phyloP scores from a whole-genome alignment of 441 rosid species.

The Eutrema salsugineum region DNA sequence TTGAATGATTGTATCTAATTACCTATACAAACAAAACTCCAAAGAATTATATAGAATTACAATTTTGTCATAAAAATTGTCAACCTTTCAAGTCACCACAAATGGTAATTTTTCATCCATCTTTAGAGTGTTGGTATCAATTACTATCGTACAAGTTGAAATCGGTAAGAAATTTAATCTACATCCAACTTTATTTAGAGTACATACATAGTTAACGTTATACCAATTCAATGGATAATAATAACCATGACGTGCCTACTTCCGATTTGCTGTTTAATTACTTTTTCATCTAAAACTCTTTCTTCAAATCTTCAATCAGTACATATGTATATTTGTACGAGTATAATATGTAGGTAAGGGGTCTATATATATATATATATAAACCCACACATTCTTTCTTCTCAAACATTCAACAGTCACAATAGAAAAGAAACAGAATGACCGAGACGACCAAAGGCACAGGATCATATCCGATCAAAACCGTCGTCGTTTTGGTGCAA shows the following conservation, averaged over 20 bases:
- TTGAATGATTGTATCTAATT: not conserved
- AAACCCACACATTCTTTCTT: not conserved
- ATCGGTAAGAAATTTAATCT: not conserved
- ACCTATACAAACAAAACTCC: not conserved
- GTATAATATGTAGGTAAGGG: not conserved
- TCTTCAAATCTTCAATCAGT: not conserved
- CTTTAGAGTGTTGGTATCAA: not conserved
- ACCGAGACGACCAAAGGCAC: constrained; percentile 16
- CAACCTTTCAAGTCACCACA: not conserved
- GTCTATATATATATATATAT: not conserved
- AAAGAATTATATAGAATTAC: not conserved
- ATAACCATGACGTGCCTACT: constrained; percentile 8
- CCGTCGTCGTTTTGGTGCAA: constrained; percentile 76
- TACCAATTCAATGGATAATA: not conserved
- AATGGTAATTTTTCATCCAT: not conserved
- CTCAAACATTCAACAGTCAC: not conserved
- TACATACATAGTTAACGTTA: not conserved
- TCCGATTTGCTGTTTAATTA: constrained; percentile 6
- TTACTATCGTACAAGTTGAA: not conserved
- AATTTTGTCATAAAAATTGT: not conserved
- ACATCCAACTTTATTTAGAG: not conserved
- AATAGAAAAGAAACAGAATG: constrained; percentile 5
- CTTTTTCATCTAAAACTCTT: constrained; percentile 15
- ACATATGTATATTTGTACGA: not conserved
- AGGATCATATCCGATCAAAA: constrained; percentile 57